Conservation (phyloP, 805 yeast species). For the Suhomyces canberraensis region DNA sequence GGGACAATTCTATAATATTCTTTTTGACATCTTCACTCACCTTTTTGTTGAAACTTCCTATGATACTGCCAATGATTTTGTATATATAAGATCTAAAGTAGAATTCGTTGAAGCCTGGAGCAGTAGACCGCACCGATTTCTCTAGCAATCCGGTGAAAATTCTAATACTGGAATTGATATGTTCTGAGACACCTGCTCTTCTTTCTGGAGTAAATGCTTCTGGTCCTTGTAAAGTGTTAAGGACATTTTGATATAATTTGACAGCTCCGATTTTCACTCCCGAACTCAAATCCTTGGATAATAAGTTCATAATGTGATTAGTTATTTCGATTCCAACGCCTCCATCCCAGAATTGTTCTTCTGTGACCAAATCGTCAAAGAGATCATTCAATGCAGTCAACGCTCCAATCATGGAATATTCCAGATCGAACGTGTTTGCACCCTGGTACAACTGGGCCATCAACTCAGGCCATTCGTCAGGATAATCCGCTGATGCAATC, state of each 20-base stretch:
- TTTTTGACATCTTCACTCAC: constrained; percentile 17
- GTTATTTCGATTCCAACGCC: constrained; percentile 60
- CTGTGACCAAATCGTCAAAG: constrained; percentile 81
- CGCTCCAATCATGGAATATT: constrained; percentile 48
- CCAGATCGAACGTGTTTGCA: constrained; percentile 29
- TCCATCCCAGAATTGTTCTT: constrained; percentile 78
- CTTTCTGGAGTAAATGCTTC: constrained; percentile 43
- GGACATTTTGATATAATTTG: constrained; percentile 50
- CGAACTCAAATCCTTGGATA: constrained; percentile 26
- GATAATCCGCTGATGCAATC: constrained; percentile 85
- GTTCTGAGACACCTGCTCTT: constrained; percentile 27
- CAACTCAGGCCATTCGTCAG: constrained; percentile 92
- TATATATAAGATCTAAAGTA: constrained; percentile 27
- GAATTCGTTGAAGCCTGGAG: constrained; percentile 14
- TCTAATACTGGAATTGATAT: constrained; percentile 15
- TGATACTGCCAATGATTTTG: constrained; percentile 19
- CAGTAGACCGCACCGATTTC: constrained; percentile 9
- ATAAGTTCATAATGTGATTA: constrained; percentile 44
- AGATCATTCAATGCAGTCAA: constrained; percentile 66
- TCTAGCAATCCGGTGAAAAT: constrained; percentile 18
- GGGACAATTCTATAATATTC: constrained; percentile 11
- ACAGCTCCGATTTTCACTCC: constrained; percentile 48
- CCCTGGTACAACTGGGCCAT: constrained; percentile 45
- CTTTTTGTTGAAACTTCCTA: constrained; percentile 28
- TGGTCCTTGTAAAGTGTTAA: constrained; percentile 51